Conservation (phyloP, 2,329 filamentous ascomycete species). For the Trichoderma oligosporum region DNA sequence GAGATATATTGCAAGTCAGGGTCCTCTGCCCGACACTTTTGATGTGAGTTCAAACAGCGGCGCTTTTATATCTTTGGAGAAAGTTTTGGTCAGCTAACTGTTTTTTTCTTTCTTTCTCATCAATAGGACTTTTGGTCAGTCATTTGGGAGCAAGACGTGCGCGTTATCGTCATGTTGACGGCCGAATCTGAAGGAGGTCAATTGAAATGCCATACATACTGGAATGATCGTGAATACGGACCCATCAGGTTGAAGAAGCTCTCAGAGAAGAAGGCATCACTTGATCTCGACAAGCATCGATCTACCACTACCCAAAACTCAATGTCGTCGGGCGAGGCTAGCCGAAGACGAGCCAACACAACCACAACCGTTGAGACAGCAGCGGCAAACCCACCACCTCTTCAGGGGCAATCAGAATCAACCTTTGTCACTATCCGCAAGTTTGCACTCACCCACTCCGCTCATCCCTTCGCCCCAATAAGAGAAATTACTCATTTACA, state of each 20-base stretch:
- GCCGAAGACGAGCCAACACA: conserved; percentile 53
- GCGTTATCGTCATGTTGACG: conserved; percentile 94
- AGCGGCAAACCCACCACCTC: conserved; percentile 24
- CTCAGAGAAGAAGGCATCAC: conserved; percentile 75
- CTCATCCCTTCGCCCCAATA: conserved; percentile 76
- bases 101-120: not conserved
- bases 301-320: conserved; percentile 36
- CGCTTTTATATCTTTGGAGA: too few species aligned
- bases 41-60: conserved; percentile 53
- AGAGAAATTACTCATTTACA: conserved; percentile 93
- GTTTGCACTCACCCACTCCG: conserved; percentile 74
- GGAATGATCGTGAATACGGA: conserved; percentile 76
- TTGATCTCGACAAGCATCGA: conserved; percentile 62
- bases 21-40: conserved; percentile 87
- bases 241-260: conserved; percentile 69
- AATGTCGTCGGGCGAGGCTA: conserved; percentile 35
- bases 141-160: conserved; percentile 93
- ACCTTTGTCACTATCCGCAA: conserved; percentile 82
- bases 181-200: conserved; percentile 91
- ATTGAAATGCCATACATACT: conserved; percentile 92
- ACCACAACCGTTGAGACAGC: conserved; percentile 43
- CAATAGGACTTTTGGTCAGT: conserved; percentile 93
- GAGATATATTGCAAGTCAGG: conserved; percentile 92
- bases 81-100: not conserved
- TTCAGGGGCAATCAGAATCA: conserved; percentile 47